Base-by-base conservation (phyloP, 2,329 filamentous ascomycete genomes). In the Verticillium albo-atrum region DNA sequence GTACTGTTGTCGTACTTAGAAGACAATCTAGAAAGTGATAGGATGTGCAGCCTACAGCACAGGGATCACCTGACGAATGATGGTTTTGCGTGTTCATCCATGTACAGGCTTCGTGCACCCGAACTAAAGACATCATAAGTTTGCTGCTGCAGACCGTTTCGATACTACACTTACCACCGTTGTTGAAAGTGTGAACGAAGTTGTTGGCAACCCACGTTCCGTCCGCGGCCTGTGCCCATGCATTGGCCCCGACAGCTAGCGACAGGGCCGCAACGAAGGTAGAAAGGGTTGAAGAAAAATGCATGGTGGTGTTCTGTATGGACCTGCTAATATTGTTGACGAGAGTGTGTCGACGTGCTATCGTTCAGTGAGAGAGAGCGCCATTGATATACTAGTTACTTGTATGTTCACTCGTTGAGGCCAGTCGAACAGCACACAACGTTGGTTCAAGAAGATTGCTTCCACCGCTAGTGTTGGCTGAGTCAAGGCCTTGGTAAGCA, bases 41-140 rank as follows among this genome's bases (percentile, higher is more conserved):
- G 9, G 4, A 55, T n/a, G n/a, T 7, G 30, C 7, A 4, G 9
- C 54, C 12, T 47, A 55, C 54, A 17, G 54, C 54, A 55, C 54
- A 55, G n/a, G n/a, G 26, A 17, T 55, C 54, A 25, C 54, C 54
- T 6, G 32, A 37, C 4, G 4, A 2, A 30, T 55, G 54, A 28
- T 55, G 54, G 54, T 10, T 55, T 20, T 55, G 54, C 54, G 54
- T 55, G 54, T 55, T 55, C 54, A 55, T 55, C 17, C 26, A 55
- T 28, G 54, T 55, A 28, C 54, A 56, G 26, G 54, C 54, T 26
- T 56, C 32, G 23, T 56, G 54, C 5, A 56, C 54, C 37, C 35
- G 27, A 30, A 56, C 54, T 56, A 35, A 4, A 34, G 20, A 23
- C 15, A 14, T 3, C 32, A 52, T 52, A 17, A 52, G 15, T 28